phyloP scores from a whole-genome alignment of 2,329 filamentous ascomycete species.

The Thyridium curvatum region DNA sequence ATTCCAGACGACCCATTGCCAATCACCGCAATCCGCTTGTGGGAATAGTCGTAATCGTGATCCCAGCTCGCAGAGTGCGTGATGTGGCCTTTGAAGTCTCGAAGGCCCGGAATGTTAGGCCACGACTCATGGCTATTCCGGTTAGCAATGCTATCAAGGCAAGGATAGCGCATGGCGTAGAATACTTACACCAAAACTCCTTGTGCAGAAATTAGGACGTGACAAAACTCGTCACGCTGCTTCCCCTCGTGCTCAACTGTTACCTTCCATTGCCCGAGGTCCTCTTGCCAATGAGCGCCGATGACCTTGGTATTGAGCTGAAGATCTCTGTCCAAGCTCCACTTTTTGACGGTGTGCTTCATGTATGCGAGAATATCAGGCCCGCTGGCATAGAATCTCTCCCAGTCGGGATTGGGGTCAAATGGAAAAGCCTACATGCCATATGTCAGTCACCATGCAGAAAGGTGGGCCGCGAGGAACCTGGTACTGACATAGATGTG shows the following conservation, averaged over 20 bases:
- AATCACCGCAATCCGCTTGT: conserved; percentile 42
- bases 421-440: conserved; percentile 38
- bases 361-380: conserved; percentile 39
- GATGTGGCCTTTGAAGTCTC: conserved; percentile 32
- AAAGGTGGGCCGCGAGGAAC: neutral
- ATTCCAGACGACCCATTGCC: conserved; percentile 47
- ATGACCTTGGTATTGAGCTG: conserved; percentile 23
- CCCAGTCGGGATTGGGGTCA: conserved; percentile 49
- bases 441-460: neutral
- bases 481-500: conserved; percentile 12
- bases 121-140: conserved; percentile 16
- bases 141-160: too few species aligned
- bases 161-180: too few species aligned
- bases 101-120: conserved; percentile 35
- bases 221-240: conserved; percentile 10
- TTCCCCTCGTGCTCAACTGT: conserved; percentile 9
- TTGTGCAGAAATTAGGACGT: conserved; percentile 11
- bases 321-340: conserved; percentile 28
- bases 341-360: conserved; percentile 34
- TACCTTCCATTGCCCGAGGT: conserved; percentile 15
- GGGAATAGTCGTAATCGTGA: conserved; percentile 36
- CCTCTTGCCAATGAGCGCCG: conserved; percentile 17
- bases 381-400: conserved; percentile 22
- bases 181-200: too few species aligned
- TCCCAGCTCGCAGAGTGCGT: conserved; percentile 42